Base-by-base conservation (phyloP, 2,329 filamentous ascomycete species). In the Cytospora chrysosperma region DNA sequence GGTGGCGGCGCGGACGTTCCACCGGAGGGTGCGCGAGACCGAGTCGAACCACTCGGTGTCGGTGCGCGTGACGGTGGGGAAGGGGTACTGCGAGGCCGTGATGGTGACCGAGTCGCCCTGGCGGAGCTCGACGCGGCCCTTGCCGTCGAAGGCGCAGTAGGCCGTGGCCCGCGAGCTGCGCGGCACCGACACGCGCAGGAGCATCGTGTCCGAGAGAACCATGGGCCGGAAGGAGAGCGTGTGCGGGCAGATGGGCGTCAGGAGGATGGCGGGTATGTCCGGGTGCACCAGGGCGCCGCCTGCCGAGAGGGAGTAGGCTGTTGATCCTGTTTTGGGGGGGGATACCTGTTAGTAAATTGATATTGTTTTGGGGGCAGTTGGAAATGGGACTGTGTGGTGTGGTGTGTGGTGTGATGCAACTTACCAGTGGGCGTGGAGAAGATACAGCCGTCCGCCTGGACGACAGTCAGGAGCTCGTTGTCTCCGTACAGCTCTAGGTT, bases 101-200 rank as follows among this genome's bases (percentile, higher is more conserved):
- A 99, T 95, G 65, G 94, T 97, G 74, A 99, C 95, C 71, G 94
- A 91, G 77, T 99, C 95, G 60, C 95, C 95, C 72, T 94, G 92
- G 67, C 89, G 89, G 40, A 99, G 87, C 77, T 99, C 94, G 51
- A 99, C 86, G 57, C 95, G 92, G 62, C 93, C 93, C 76, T 98
- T 99, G 75, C 95, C 95, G 74, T 99, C 95, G 74, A 99, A 99
- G 49, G 93, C 92, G 74, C 94, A 97, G 81, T 97, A 97, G 1
- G 95, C 95, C 0, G 93, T 97, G 19, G 93, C 94, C 54, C 95
- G 90, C 47, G 92, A 96, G 72, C 89, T 88, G 67, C 85, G 84
- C 0, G 95, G 95, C 15, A 99, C 88, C 6, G 90, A 90, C 59
- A 99, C 91, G 57, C 93, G 92, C 65, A 99, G 86, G 19, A 93